Percentiles rank a stretch among this genome's conserved stretches.
Evolutionary conservation across 805 yeast species (phyloP).

Genomic region (Jamesozyma hellenica): DNA sequence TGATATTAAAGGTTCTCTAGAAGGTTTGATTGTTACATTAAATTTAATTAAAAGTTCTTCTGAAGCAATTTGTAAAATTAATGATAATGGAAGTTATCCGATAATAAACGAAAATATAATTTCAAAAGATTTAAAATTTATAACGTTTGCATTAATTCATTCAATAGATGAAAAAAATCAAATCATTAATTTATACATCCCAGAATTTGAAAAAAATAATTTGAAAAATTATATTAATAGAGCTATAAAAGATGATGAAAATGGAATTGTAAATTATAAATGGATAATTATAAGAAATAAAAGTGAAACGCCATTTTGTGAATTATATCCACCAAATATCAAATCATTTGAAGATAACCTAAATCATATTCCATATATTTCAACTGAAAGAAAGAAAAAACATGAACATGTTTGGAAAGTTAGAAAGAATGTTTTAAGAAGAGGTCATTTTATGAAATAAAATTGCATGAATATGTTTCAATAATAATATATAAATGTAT

Average conservation of each 20-base stretch:
- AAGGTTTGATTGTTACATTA: conserved; percentile 31
- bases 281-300: conserved; percentile 50
- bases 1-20: conserved; percentile 30
- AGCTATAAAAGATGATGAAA: conserved; percentile 1
- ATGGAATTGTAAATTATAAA: conserved; percentile 13
- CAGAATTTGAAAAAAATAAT: conserved; percentile 19
- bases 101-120: conserved; percentile 7
- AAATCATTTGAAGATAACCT: conserved; percentile 4
- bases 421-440: conserved; percentile 45
- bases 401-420: conserved; percentile 51
- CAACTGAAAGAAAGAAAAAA: conserved; percentile 29
- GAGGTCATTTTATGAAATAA: conserved; percentile 29
- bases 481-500: no score
- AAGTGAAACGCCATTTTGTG: conserved; percentile 55
- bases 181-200: conserved; percentile 48
- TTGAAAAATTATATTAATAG: conserved; percentile 2
- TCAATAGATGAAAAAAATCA: conserved; percentile 39
- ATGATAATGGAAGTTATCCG: conserved; percentile 19
- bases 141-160: conserved; percentile 48
- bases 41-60: conserved; percentile 8
- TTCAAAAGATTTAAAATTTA: conserved; percentile 6
- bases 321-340: conserved; percentile 31
- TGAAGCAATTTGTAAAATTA: conserved; percentile 3
- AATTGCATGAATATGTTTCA: background rate
- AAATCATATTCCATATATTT: conserved; percentile 36